Evolutionary conservation across 306 rosid species (phyloP).

Genomic region (Cyamopsis tetragonoloba): DNA sequence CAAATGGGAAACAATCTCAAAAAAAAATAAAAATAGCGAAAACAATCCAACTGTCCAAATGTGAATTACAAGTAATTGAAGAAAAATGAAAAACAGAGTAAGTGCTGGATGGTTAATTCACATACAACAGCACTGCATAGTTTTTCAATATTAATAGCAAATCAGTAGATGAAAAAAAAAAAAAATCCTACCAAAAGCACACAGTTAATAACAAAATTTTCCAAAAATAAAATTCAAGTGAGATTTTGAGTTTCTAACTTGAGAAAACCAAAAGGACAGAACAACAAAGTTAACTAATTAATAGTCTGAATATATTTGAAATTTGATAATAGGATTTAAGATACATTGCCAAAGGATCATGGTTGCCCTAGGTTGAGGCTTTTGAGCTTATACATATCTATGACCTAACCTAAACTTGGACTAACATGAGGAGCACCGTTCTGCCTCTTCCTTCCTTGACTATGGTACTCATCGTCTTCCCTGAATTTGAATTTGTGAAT

Average conservation of each 20-base stretch:
- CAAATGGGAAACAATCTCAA: no score
- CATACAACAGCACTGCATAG: no score
- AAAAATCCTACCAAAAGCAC: background rate
- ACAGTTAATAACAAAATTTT: background rate
- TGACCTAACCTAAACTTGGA: constrained; percentile 7
- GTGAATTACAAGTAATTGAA: no score
- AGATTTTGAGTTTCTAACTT: no score
- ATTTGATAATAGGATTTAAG: background rate
- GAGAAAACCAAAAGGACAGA: background rate
- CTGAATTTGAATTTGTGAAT: background rate
- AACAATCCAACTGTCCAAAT: no score
- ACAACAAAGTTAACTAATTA: background rate
- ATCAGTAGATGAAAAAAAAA: background rate
- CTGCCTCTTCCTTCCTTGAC: background rate
- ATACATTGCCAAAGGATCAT: constrained; percentile 30
- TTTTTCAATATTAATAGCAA: no score
- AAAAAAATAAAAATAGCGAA: no score
- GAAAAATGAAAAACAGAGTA: no score
- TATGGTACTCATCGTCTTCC: background rate
- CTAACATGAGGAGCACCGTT: background rate
- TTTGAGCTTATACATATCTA: background rate
- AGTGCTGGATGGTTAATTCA: no score
- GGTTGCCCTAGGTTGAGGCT: constrained; percentile 28
- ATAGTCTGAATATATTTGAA: background rate
- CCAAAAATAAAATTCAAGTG: no score